Base-by-base conservation (phyloP, 2,329 filamentous ascomycete species). In the Fusarium mangiferae region DNA sequence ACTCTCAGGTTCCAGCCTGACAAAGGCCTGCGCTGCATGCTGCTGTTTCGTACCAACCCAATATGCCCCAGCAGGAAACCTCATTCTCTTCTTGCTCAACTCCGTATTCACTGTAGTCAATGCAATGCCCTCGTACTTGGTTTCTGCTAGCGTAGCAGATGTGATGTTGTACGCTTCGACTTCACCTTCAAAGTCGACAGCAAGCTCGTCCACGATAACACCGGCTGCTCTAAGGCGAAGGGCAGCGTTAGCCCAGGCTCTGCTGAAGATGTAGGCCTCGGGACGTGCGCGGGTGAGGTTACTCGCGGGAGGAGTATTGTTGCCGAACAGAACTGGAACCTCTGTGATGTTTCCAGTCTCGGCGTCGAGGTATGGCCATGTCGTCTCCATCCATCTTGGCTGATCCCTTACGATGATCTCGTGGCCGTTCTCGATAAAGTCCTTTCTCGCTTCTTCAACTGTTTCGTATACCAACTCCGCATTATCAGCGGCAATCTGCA, bases 11-110 rank as follows among this genome's bases (percentile, higher is more conserved):
- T 82, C 80, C 17, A 82, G 61, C 1, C 78, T 77, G 1, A 78
- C 71, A 39, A 82, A 78, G 0, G 80, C 79, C 9, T 80, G 71
- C 0, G 73, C 80, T 0, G 80, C 80, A 33, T 81, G 80, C 48
- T 79, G 79, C 62, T 82, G 80, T 24, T 76, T 75, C 4, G 80
- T 81, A 62, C 78, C 79, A 0, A 82, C 75, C 62, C 74, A 73
- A 62, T 80, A 82, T 5, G 79, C 78, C 1, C 80, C 80, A 0
- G 74, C 75, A 0, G 80, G 79, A 2, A 82, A 62, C 5, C 36
- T 75, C 4, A 80, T 24, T 9, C 71, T 70, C n/a, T 62, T 75
- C 3, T 59, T 67, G 5, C 64, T 45, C 0, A 73, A 33, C 17
- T 75, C 60, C 0, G 79, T 73, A 28, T 76, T 79, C 2, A 80